These are phyloP conservation scores for Cladophialophora carrionii DNA, from an alignment of 2,329 filamentous ascomycete species.

Conservation along the genomic window DNA sequence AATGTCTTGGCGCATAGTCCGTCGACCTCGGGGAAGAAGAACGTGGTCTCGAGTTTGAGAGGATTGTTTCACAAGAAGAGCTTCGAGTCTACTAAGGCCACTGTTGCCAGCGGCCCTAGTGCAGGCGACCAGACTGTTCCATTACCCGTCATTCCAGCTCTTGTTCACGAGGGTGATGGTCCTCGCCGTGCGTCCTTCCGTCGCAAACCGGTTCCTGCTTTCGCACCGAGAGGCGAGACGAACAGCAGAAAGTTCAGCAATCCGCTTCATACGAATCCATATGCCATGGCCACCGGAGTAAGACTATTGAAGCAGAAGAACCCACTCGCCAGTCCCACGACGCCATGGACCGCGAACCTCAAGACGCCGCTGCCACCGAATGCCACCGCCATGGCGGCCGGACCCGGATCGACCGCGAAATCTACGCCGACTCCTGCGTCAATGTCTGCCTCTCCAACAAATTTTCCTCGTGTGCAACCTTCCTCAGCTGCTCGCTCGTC, in stretches of 20 bases:
- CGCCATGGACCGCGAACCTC: slow-evolving; percentile 31
- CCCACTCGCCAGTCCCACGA: slow-evolving; percentile 25
- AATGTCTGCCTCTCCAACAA: background rate
- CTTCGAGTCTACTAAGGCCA: slow-evolving; percentile 24
- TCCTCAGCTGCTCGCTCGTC: background rate
- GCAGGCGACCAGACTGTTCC: background rate
- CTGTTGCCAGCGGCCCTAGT: too few relatives aligned
- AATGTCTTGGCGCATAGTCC: slow-evolving; percentile 30
- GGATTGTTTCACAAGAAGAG: slow-evolving; percentile 40
- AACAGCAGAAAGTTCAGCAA: slow-evolving; percentile 13
- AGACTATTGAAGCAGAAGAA: slow-evolving; percentile 13
- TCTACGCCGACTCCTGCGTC: background rate
- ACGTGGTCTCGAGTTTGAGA: slow-evolving; percentile 38
- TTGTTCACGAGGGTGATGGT: background rate
- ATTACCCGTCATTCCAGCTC: background rate
- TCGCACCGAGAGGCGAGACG: background rate
- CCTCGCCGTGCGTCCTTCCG: slow-evolving; percentile 19
- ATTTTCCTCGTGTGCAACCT: background rate
- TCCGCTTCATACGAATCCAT: slow-evolving; percentile 11
- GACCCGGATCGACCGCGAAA: slow-evolving; percentile 10
- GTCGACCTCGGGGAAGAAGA: slow-evolving; percentile 37
- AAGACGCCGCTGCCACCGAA: slow-evolving; percentile 27
- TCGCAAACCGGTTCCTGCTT: slow-evolving; percentile 21
- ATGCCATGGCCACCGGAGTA: background rate
- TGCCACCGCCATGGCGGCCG: background rate